These are phyloP conservation scores for Pseudonitzschia multistriata DNA, from an alignment of 108 stramenopile genomes.

Conservation along the genomic window DNA sequence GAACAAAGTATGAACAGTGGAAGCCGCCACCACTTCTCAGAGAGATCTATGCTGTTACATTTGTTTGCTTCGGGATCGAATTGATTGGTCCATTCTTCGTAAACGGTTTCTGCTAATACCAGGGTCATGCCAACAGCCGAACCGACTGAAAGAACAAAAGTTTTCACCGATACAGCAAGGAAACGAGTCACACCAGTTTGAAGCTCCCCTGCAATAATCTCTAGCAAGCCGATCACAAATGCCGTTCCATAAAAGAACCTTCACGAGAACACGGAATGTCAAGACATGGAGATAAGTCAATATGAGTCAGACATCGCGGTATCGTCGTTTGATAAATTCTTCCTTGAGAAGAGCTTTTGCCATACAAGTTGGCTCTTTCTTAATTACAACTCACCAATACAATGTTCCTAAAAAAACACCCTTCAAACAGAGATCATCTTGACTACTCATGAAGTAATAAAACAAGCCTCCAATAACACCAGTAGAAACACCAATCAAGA, in stretches of 20 bases:
- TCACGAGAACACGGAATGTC: background rate
- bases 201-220: constrained; percentile 54
- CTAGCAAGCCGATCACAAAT: constrained; percentile 49
- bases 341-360: constrained; percentile 34
- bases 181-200: constrained; percentile 51
- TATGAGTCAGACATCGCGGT: background rate
- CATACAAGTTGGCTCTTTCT: too few relatives aligned
- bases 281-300: background rate
- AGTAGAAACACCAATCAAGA: constrained; percentile 35
- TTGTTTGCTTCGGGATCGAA: background rate
- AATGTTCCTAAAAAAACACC: constrained; percentile 46
- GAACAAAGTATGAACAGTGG: constrained; percentile 41
- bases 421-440: constrained; percentile 28
- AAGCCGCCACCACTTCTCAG: constrained; percentile 46
- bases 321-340: background rate
- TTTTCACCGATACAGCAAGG: constrained; percentile 50
- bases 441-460: constrained; percentile 11
- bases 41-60: constrained; percentile 30
- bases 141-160: constrained; percentile 47
- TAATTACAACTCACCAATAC: constrained; percentile 44
- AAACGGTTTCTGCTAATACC: background rate
- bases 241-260: constrained; percentile 16
- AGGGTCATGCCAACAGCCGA: constrained; percentile 38
- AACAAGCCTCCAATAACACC: constrained; percentile 42
- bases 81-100: constrained; percentile 26